These are phyloP conservation scores for Nicotiana otophora DNA, from an alignment of 257 asterid genomes.

Conservation along the genomic window DNA sequence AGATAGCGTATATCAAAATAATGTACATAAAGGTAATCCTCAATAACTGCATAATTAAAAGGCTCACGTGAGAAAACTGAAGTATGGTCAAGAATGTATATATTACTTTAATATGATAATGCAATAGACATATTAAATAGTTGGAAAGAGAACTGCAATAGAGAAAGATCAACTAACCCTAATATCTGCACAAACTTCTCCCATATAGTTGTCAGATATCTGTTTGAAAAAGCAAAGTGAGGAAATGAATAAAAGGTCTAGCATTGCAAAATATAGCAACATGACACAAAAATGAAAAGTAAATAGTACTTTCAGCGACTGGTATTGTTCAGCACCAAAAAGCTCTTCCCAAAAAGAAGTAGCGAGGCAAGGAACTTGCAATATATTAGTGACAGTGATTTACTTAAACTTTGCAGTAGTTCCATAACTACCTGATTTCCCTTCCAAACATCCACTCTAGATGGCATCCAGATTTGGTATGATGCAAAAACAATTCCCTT, in stretches of 20 bases:
- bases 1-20: not conserved
- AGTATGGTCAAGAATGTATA: not conserved
- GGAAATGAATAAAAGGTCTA: not conserved
- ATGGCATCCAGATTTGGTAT: not conserved
- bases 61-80: not conserved
- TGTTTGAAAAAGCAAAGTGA: slow-evolving; percentile 25
- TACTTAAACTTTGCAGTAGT: not conserved
- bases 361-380: not conserved
- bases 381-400: not conserved
- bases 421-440: not conserved
- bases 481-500: not conserved
- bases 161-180: slow-evolving; percentile 43
- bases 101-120: not conserved
- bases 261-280: not conserved
- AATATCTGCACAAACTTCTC: slow-evolving; percentile 63
- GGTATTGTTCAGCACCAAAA: not conserved
- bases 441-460: not conserved
- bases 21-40: not conserved
- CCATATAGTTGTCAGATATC: slow-evolving; percentile 67
- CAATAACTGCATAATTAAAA: not conserved
- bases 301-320: not conserved
- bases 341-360: not conserved
- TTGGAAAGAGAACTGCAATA: not conserved
- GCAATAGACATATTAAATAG: not conserved
- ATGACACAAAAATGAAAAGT: not conserved